Evolutionary conservation across 495 filamentous ascomycete genomes (phyloP).

Genomic region (Penicillium riverlandense): DNA sequence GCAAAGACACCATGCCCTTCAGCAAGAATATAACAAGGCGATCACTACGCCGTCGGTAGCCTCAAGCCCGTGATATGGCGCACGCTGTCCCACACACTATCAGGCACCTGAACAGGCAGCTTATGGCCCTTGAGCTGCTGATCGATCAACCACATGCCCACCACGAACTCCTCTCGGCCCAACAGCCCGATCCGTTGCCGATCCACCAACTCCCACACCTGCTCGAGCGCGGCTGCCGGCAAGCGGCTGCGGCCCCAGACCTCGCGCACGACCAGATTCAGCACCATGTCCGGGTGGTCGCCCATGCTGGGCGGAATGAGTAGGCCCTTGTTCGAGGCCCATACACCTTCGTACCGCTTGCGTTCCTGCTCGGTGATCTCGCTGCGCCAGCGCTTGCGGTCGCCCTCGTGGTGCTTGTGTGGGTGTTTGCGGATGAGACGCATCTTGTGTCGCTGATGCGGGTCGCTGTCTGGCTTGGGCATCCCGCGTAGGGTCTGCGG

Average conservation of each 20-base stretch:
- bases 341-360: constrained; percentile 92
- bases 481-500: constrained; percentile 68
- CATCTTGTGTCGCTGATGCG: constrained; percentile 35
- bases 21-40: no score
- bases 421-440: constrained; percentile 58
- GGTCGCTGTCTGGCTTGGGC: constrained; percentile 48
- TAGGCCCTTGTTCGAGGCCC: constrained; percentile 87
- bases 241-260: constrained; percentile 79
- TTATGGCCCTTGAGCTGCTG: constrained; percentile 83
- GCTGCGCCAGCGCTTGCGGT: constrained; percentile 76
- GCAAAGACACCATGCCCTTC: no score
- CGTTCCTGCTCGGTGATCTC: constrained; percentile 69
- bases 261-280: constrained; percentile 75
- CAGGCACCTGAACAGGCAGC: constrained; percentile 66
- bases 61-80: constrained; percentile 45
- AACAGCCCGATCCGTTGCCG: constrained; percentile 50
- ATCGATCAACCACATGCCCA: constrained; percentile 94
- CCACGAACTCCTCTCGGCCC: constrained; percentile 78
- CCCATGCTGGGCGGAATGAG: constrained; percentile 23
- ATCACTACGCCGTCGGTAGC: background rate
- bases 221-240: constrained; percentile 57
- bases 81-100: constrained; percentile 85
- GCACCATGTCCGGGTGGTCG: constrained; percentile 47
- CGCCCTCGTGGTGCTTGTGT: constrained; percentile 84
- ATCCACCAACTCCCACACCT: constrained; percentile 85